These are phyloP conservation scores for Fulvia fulva DNA, from an alignment of 2,329 filamentous ascomycete genomes.

Conservation along the genomic window DNA sequence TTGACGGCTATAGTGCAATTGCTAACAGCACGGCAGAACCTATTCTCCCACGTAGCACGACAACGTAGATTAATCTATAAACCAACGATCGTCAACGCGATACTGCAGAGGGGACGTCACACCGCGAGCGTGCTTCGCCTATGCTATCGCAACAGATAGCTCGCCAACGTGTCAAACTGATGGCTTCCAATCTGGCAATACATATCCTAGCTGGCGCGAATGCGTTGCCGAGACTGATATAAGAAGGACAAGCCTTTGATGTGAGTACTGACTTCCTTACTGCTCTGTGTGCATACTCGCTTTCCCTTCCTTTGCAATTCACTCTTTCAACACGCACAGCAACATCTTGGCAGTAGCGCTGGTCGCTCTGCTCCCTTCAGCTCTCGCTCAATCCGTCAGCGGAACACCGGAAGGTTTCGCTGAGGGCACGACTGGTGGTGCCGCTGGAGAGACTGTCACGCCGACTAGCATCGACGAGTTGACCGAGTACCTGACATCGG, in stretches of 20 bases:
- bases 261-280: background rate
- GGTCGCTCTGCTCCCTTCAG: background rate
- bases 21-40: background rate
- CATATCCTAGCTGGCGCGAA: background rate
- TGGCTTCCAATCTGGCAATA: background rate
- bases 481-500: constrained; percentile 56
- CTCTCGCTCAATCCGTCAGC: constrained; percentile 9
- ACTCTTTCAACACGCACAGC: background rate
- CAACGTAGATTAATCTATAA: background rate
- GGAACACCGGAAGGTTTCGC: constrained; percentile 48
- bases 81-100: background rate
- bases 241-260: background rate
- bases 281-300: background rate
- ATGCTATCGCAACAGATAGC: background rate
- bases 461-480: constrained; percentile 49
- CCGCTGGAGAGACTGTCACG: constrained; percentile 41
- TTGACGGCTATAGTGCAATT: background rate
- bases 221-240: background rate
- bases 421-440: constrained; percentile 58
- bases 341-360: background rate
- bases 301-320: background rate
- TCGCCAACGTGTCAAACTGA: background rate
- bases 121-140: background rate
- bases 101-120: background rate
- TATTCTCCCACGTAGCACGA: background rate